phyloP scores from a whole-genome alignment of 169 alveolate species.

The Cystoisospora suis region DNA sequence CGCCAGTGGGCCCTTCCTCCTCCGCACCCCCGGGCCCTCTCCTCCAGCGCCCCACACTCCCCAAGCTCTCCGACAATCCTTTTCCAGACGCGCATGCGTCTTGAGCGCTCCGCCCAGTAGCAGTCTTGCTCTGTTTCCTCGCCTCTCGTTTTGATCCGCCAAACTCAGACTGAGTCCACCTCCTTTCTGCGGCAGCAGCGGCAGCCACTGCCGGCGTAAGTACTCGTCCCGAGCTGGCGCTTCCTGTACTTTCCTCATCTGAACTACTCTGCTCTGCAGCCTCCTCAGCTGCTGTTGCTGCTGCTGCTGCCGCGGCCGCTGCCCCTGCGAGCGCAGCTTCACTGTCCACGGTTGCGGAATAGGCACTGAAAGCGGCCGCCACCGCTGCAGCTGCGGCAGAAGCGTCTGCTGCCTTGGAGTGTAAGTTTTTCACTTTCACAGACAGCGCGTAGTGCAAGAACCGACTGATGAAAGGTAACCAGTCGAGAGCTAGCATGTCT shows the following conservation, averaged over 20 bases:
- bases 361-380: constrained; percentile 23
- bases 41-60: no score
- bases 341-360: not conserved
- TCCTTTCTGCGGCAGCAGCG: not conserved
- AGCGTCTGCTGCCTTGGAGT: constrained; percentile 4
- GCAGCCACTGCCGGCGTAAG: constrained; percentile 7
- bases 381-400: constrained; percentile 30
- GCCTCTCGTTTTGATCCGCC: not conserved
- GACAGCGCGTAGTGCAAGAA: constrained; percentile 23
- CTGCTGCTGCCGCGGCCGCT: constrained; percentile 32
- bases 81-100: no score
- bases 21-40: no score
- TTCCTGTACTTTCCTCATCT: not conserved
- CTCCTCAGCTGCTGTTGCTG: constrained; percentile 11
- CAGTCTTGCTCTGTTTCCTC: not conserved
- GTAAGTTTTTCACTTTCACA: not conserved
- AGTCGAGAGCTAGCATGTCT: constrained; percentile 45
- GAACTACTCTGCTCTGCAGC: not conserved
- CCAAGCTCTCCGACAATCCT: no score
- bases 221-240: not conserved
- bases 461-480: constrained; percentile 40
- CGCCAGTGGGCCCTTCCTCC: no score
- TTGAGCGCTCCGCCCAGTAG: not conserved
- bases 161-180: not conserved
- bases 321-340: constrained; percentile 25